Evolutionary conservation across 345 rosid genomes (phyloP).

Genomic region (Noccaea caerulescens): DNA sequence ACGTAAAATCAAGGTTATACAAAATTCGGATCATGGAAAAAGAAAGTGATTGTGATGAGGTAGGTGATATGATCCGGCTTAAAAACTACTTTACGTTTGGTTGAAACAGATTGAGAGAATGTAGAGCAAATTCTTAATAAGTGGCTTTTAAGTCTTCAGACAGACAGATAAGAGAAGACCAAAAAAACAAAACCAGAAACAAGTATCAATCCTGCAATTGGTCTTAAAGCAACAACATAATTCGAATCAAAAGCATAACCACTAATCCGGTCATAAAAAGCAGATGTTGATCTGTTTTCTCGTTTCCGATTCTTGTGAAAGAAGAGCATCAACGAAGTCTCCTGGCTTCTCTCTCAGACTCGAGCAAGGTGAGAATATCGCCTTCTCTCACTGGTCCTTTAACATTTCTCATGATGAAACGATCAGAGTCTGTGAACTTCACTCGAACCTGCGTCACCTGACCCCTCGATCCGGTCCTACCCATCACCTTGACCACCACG

Average conservation of each 20-base stretch:
- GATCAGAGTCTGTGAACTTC: conserved; percentile 56
- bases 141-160: background rate
- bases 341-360: conserved; percentile 51
- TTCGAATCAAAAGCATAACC: background rate
- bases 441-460: conserved; percentile 92
- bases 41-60: background rate
- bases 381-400: conserved; percentile 48
- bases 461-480: conserved; percentile 87
- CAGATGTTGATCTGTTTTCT: conserved; percentile 4
- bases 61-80: background rate
- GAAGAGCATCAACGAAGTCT: conserved; percentile 40
- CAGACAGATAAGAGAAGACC: background rate
- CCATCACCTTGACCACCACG: conserved; percentile 85
- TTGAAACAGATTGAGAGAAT: no score
- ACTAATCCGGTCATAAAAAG: conserved; percentile 13
- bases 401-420: conserved; percentile 36
- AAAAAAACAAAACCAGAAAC: conserved; percentile 7
- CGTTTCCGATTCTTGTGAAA: background rate
- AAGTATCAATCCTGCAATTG: conserved; percentile 17
- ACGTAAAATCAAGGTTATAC: background rate
- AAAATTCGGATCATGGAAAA: background rate
- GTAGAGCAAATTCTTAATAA: background rate
- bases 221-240: conserved; percentile 34
- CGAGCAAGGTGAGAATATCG: conserved; percentile 46
- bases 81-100: background rate